A percentile compares a stretch with the other conserved stretches of the same genome.
phyloP scores from a whole-genome alignment of 2,329 filamentous ascomycete species.

The Daldinia sp. region DNA sequence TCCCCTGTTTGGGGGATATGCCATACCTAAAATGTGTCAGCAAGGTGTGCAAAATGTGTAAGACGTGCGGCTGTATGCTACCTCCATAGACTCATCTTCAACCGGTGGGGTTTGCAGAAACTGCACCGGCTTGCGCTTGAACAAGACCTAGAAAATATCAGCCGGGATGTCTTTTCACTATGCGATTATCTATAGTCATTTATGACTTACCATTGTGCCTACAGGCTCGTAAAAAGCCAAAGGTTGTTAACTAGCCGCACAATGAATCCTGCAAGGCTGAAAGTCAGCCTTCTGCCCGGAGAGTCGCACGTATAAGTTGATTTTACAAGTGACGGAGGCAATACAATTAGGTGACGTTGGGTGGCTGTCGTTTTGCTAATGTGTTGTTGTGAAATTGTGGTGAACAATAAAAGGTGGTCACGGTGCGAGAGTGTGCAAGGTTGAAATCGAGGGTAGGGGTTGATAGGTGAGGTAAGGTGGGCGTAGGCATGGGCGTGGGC shows the following conservation, averaged over 20 bases:
- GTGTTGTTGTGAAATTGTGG: conserved; percentile 45
- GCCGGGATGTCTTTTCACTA: conserved; percentile 7
- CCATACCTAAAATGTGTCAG: conserved; percentile 76
- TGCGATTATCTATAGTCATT: neutral
- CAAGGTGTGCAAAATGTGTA: conserved; percentile 33
- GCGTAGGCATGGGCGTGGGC: conserved; percentile 5
- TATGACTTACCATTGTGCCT: conserved; percentile 53
- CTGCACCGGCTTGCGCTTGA: conserved; percentile 94
- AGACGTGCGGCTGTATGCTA: conserved; percentile 33
- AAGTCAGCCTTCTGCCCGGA: conserved; percentile 52
- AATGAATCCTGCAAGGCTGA: conserved; percentile 59
- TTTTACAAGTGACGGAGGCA: conserved; percentile 42
- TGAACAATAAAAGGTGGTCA: conserved; percentile 20
- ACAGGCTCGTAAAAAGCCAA: conserved; percentile 45
- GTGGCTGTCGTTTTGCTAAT: conserved; percentile 44
- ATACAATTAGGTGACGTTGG: conserved; percentile 5
- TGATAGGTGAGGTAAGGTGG: conserved; percentile 8
- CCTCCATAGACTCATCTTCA: conserved; percentile 86
- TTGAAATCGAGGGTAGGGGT: conserved; percentile 27
- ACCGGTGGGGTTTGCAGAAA: conserved; percentile 78
- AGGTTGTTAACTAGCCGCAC: conserved; percentile 30
- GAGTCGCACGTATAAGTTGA: conserved; percentile 46
- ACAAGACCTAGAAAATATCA: conserved; percentile 77
- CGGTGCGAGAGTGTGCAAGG: conserved; percentile 32
- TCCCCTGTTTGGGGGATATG: conserved; percentile 91